Base-by-base conservation (phyloP, 768 basidiomycete genomes). In the Tricholoma furcatifolium region DNA sequence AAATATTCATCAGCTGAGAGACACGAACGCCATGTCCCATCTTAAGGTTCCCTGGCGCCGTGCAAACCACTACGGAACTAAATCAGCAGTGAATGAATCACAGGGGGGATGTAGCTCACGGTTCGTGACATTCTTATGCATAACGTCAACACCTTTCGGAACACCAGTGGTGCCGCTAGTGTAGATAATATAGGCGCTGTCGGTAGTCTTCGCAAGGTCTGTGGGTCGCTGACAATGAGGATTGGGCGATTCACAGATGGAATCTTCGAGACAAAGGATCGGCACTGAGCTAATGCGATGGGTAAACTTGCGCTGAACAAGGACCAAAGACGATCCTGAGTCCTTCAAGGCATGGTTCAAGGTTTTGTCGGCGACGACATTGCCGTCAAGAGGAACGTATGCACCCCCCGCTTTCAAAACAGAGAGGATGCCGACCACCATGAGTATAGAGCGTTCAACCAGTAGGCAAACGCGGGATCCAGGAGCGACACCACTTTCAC, bases 121-220 rank as follows among this genome's bases (percentile, higher is more conserved):
- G 60, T 84, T 84, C 17, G 73, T 76, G 15, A 82, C 77, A 64
- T 82, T 82, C 38, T 67, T 65, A 58, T 84, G 83, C 55, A 67
- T 77, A 10, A 84, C 80, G 51, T 81, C 75, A 12, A 84, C 73
- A n/a, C 82, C 82, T 60, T 83, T 83, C 1, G 81, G 82, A 36
- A 74, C 70, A 2, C 81, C 82, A 14, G 82, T 83, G 10, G 54
- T 61, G 79, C 82, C 82, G 49, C 80, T 81, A 5, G 82, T 83
- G 62, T 82, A 84, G 47, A 84, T 83, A 34, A 82, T 75, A 66
- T 83, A 83, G 4, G 73, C 76, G 34, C 76, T 74, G 56, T 82
- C 75, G 4, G 65, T 65, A 17, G 72, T 59, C 15, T 64, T 66
- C 8, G 70, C 67, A 35, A 63, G 48, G 54, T 78, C 75, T 43